Base-by-base conservation (phyloP, 768 basidiomycete species). In the Lentinula aciculospora region DNA sequence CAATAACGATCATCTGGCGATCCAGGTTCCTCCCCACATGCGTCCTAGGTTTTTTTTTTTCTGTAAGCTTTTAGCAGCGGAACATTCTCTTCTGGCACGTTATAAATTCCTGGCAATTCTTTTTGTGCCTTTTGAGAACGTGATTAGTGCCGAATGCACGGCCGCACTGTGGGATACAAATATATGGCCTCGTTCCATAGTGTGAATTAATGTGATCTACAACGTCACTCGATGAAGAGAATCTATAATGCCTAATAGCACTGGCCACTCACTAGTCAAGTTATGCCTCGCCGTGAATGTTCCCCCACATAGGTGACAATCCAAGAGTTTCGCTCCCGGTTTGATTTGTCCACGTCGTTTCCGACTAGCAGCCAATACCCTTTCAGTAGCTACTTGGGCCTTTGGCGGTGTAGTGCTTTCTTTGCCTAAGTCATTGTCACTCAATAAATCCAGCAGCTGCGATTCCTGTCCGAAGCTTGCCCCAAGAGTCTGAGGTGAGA, bases 211-310 rank as follows among this genome's bases (percentile, higher is more conserved):
- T 4, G 31, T 53, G 51, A 53, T 53, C 51, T 53, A 15, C 8
- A 10, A 27, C 9, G 6, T 12, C n/a, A 40, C n/a, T 19, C 1
- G 25, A 13, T 46, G 2, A 25, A 46, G 12, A 23, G 13, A 13
- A 25, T 23, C 12, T 25, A 53, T n/a, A 13, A 39, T 2, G 25
- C 34, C 10, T 23, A 25, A 13, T 3, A 25, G n/a, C n/a, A 25
- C n/a, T 12, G 19, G 32, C 8, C 9, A 40, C 51, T 23, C 36
- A 53, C 51, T 40, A 15, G n/a, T 53, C 21, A 53, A 23, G 27
- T 53, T 53, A 53, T 53, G 51, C 8, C 23, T 36, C 2, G 51
- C 51, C 15, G 51, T 53, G 21, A 53, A 36, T 21, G 51, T 53
- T 12, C 7, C 34, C 10, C 12, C 12, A 23, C 51, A 53, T 27